phyloP scores from a whole-genome alignment of 352 stramenopile species.

The Phytophthora megakarya region DNA sequence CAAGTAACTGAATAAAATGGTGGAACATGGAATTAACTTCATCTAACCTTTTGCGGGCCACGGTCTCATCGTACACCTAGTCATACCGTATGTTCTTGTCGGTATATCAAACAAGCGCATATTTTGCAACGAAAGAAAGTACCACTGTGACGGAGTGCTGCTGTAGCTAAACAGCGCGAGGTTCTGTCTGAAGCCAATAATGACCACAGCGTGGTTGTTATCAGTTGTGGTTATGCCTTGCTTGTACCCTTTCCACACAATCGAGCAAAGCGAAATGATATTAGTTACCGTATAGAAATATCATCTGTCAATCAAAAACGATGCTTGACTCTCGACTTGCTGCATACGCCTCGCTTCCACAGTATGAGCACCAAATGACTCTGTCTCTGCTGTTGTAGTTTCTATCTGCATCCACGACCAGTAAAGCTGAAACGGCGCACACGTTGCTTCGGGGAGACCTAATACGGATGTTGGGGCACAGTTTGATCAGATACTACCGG shows the following conservation, averaged over 20 bases:
- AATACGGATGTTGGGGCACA: not conserved
- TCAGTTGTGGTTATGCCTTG: not conserved
- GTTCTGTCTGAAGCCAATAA: conserved; percentile 26
- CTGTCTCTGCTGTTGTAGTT: not conserved
- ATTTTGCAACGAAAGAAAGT: conserved; percentile 25
- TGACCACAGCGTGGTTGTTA: not conserved
- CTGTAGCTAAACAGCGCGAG: conserved; percentile 1
- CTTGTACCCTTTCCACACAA: not conserved
- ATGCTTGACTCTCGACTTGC: not conserved
- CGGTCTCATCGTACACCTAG: conserved; percentile 22
- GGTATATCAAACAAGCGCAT: conserved; percentile 24
- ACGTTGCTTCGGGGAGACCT: not conserved
- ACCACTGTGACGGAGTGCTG: conserved; percentile 25
- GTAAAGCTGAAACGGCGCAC: not conserved
- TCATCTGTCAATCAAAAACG: too few relatives aligned
- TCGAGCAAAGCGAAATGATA: not conserved
- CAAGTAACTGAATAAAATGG: not conserved
- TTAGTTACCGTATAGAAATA: too few relatives aligned
- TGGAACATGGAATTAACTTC: conserved; percentile 22
- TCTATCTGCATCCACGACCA: not conserved
- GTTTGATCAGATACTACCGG: too few relatives aligned
- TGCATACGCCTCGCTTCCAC: not conserved
- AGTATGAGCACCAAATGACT: not conserved
- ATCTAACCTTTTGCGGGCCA: conserved; percentile 14
- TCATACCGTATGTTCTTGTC: conserved; percentile 5